Evolutionary conservation across 139 green algal species (phyloP).

Genomic region (Tetradesmus lagerheimii): DNA sequence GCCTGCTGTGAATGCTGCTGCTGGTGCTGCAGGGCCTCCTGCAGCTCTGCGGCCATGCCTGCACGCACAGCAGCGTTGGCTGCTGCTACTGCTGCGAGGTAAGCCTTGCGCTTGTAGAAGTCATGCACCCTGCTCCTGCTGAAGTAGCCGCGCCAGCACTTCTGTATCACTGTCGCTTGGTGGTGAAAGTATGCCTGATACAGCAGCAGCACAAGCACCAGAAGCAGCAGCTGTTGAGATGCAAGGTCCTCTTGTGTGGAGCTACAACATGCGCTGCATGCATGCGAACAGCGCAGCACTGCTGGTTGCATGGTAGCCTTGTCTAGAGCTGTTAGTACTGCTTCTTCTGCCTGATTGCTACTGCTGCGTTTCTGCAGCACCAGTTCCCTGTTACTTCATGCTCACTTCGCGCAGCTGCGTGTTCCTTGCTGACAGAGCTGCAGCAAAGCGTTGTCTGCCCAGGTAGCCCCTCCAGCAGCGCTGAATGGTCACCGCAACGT

Average conservation of each 20-base stretch:
- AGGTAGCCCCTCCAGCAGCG: constrained; percentile 66
- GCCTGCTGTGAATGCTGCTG: constrained; percentile 55
- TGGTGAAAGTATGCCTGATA: constrained; percentile 73
- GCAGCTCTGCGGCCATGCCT: constrained; percentile 36
- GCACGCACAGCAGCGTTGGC: constrained; percentile 49
- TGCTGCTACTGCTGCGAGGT: constrained; percentile 61
- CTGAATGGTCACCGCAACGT: constrained; percentile 55
- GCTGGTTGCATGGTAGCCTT: background rate
- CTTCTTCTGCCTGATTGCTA: background rate
- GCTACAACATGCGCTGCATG: too few species aligned
- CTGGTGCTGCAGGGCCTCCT: constrained; percentile 24
- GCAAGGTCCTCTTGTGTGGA: background rate
- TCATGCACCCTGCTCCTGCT: constrained; percentile 75
- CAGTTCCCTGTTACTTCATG: background rate
- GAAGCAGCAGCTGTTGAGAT: background rate
- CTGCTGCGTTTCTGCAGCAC: background rate
- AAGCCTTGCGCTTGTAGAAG: constrained; percentile 74
- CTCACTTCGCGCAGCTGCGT: constrained; percentile 54
- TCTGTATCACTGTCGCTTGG: constrained; percentile 72
- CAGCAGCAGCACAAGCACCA: background rate
- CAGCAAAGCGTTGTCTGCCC: constrained; percentile 50
- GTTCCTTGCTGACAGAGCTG: constrained; percentile 48
- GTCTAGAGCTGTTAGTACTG: too few species aligned
- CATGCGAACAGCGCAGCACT: background rate
- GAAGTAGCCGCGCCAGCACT: constrained; percentile 71